Conservation (phyloP, 2,329 filamentous ascomycete species). For the Trichoderma pleuroti region DNA sequence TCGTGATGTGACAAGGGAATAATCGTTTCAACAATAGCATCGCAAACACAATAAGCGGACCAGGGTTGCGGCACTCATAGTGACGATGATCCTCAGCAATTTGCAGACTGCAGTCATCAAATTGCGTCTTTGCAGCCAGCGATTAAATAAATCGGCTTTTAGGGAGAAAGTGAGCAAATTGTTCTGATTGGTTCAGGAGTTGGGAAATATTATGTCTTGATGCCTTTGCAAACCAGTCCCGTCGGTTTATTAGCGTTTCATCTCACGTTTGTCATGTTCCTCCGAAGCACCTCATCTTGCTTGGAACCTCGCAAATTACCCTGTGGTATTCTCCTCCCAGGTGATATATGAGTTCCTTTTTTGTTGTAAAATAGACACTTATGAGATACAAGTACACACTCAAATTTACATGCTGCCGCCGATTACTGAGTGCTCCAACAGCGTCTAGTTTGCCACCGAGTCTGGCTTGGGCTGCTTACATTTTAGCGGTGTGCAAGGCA, state of each 20-base stretch:
- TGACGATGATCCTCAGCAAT: background rate
- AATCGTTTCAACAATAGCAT: background rate
- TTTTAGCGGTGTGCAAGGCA: background rate
- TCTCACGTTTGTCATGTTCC: background rate
- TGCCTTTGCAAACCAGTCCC: background rate
- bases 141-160: background rate
- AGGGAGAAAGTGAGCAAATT: background rate
- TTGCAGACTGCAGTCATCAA: background rate
- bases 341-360: background rate
- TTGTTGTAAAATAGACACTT: too few species aligned
- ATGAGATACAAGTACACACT: background rate
- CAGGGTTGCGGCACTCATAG: background rate
- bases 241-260: background rate
- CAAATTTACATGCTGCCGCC: background rate
- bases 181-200: background rate
- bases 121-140: background rate
- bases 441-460: background rate
- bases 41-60: background rate
- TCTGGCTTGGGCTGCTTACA: background rate
- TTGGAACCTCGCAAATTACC: background rate
- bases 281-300: background rate
- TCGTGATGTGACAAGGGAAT: background rate
- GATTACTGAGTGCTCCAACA: background rate
- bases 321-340: background rate
- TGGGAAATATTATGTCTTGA: background rate